Percentiles rank a stretch among this genome's conserved stretches.
Conservation (phyloP, 1,284 basidiomycete species). For the Ceratobasidium sp. region DNA sequence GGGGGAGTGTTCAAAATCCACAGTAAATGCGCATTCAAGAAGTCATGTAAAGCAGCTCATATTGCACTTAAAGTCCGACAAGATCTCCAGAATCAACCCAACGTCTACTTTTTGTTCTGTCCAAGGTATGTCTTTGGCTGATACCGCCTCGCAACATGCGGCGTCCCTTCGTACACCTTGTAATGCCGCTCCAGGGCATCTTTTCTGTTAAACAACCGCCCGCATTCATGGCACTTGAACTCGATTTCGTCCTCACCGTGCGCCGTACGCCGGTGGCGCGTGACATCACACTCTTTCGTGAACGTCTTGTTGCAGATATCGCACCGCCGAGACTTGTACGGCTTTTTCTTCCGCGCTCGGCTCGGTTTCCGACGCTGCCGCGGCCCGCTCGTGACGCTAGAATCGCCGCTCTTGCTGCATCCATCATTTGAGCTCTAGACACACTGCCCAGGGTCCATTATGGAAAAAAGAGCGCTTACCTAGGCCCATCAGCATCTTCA, state of each 20-base stretch:
- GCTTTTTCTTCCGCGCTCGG: constrained; percentile 32
- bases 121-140: constrained; percentile 36
- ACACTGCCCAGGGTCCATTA: neutral
- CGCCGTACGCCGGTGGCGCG: constrained; percentile 31
- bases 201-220: constrained; percentile 32
- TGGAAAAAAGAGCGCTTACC: constrained; percentile 16
- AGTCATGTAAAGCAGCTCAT: constrained; percentile 12
- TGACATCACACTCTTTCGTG: constrained; percentile 38
- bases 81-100: neutral
- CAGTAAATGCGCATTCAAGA: constrained; percentile 16
- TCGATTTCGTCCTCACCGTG: constrained; percentile 39
- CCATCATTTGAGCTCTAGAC: neutral
- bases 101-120: constrained; percentile 35
- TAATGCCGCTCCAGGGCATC: constrained; percentile 38
- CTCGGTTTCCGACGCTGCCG: constrained; percentile 31
- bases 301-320: constrained; percentile 42
- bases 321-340: constrained; percentile 38
- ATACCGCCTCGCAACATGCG: constrained; percentile 33
- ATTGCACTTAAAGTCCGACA: constrained; percentile 7
- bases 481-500: constrained; percentile 38
- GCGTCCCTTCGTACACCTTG: constrained; percentile 39
- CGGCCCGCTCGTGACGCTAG: constrained; percentile 18
- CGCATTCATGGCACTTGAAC: constrained; percentile 41
- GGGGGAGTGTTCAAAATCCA: neutral
- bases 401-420: constrained; percentile 32